Base-by-base conservation (phyloP, 306 rosid species). In the Prunus persica region DNA sequence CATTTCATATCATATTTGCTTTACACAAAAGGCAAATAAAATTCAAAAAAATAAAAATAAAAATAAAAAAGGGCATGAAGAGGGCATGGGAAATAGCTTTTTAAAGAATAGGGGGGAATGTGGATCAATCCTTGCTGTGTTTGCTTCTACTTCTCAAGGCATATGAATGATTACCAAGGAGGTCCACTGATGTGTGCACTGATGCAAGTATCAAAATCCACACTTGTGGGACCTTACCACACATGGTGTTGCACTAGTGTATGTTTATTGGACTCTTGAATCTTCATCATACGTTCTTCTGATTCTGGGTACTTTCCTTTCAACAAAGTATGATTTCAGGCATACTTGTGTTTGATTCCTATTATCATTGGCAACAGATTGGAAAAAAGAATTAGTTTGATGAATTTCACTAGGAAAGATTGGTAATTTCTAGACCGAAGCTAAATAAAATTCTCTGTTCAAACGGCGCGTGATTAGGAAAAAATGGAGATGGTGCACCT, bases 111-210 rank as follows among this genome's bases (percentile, higher is more conserved):
- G 83, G 64, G 74, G 64, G 68, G 27, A 41, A 69, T 83, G 70
- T 16, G 76, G 24, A 79, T 18, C 70, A 72, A 62, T 77, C 85
- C 87, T 84, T 80, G 90, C 89, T 91, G 86, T 81, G 79, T 80
- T 82, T 90, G 84, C 89, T 87, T 80, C 83, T 71, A 77, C 81
- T 78, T 30, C 73, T 78, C 72, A 80, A 67, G 77, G 80, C 89
- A 83, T 74, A 67, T 65, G 68, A 78, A 88, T 90, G 83, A 90
- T 88, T 78, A 57, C 78, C 58, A 43, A 73, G 87, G 88, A 71
- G 89, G 89, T 75, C 96, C 91, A 80, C 75, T 28, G 61, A 68
- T 58, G 47, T 51, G 54, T 77, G 65, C 46, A 74, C 75, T 82
- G 5, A 84, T 77, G 66, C 68, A 67, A 73, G 77, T 64, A 77